Base-by-base conservation (phyloP, 441 rosid genomes). In the Flueggea neowawraea region DNA sequence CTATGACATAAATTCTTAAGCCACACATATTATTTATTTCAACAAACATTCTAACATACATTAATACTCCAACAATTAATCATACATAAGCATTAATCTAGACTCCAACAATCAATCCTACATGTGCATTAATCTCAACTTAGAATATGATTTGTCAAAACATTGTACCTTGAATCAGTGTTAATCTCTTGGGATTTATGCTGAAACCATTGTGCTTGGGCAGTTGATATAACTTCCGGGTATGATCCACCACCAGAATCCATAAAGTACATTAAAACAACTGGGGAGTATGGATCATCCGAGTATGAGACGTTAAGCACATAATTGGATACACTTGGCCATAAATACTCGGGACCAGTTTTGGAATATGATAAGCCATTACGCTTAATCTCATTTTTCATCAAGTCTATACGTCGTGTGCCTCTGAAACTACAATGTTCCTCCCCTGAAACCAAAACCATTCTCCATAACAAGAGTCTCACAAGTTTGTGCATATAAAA, bases 171-270 rank as follows among this genome's bases (percentile, higher is more conserved):
- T 63, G 82, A 76, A 73, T 83, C 75, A 0, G 89, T 89, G 75
- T 92, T 92, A 16, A 86, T 72, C 74, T 79, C 72, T 60, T 47
- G 71, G 8, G 96, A 86, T 71, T 56, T 75, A 16, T 15, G 62
- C 60, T 58, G 66, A 76, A 93, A 90, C 98, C 98, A 90, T 41
- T 86, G 80, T 54, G 82, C 84, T 74, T 92, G 96, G 63, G 90
- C 78, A 51, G 60, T 75, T 66, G 98, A 92, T 66, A 86, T 74
- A 63, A 88, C 86, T 65, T 78, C 79, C 2, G 90, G 92, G 53
- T 90, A 92, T 15, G 98, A 87, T 13, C 97, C 98, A 55, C 96
- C 98, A 0, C 98, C 98, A 31, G 96, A 93, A 79, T 93, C 98
- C 22, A 93, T 83, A 71, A 88, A 86, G 75, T 92, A 93, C 57